Percentiles rank a stretch among this genome's conserved stretches.
Conservation (phyloP, 169 alveolate species). For the Fabrea salina region DNA sequence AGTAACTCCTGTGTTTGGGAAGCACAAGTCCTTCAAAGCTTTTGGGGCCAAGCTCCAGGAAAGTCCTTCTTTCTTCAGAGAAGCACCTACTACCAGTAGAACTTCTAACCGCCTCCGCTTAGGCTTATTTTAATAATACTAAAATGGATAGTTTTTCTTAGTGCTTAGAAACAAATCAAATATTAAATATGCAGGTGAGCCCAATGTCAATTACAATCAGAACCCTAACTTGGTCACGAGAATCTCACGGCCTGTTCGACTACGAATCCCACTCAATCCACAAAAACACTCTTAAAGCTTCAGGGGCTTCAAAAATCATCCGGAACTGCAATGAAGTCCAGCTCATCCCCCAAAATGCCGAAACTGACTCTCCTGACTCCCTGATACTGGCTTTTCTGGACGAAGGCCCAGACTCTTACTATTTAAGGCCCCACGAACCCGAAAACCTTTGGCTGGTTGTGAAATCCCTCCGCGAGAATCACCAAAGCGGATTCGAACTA, state of each 20-base stretch:
- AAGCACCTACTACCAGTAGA: no score
- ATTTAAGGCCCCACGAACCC: not conserved
- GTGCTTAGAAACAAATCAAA: no score
- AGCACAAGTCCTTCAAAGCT: no score
- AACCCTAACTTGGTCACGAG: slow-evolving; percentile 39
- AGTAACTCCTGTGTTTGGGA: no score
- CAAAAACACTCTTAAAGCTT: not conserved
- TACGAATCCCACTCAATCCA: slow-evolving; percentile 31
- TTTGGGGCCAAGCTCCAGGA: no score
- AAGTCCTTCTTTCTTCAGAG: no score
- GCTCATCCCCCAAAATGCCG: not conserved
- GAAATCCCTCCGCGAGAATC: not conserved
- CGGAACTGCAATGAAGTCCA: not conserved
- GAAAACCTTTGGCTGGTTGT: slow-evolving; percentile 22
- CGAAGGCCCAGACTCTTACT: not conserved
- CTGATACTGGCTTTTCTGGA: not conserved
- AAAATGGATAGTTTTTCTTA: no score
- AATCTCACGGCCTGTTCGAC: slow-evolving; percentile 48
- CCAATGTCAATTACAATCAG: no score
- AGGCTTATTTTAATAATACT: no score
- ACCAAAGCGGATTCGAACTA: slow-evolving; percentile 60
- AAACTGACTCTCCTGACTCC: not conserved
- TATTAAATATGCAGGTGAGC: no score
- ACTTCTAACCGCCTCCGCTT: no score
- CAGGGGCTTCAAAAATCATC: not conserved